phyloP scores from a whole-genome alignment of 2,329 filamentous ascomycete species.

The Lanzia echinophila region DNA sequence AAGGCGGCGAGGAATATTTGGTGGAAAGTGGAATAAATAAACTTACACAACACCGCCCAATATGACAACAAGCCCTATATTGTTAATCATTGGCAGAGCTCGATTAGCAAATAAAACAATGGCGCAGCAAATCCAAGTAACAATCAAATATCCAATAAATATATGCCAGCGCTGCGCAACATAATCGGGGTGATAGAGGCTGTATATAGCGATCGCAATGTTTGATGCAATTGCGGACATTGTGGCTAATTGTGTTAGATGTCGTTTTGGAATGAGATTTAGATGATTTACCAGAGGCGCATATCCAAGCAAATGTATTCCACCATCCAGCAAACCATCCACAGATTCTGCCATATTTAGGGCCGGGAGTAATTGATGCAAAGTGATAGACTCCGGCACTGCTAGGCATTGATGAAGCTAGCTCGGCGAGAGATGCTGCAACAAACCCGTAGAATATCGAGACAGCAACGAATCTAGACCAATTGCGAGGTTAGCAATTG shows the following conservation, averaged over 20 bases:
- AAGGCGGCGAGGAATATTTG: no score
- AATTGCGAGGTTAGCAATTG: no score
- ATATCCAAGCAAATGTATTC: conserved; percentile 42
- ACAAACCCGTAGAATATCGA: conserved; percentile 46
- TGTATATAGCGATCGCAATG: conserved; percentile 42
- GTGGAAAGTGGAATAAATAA: conserved; percentile 45
- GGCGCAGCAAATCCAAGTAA: conserved; percentile 40
- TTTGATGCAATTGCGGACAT: conserved; percentile 36
- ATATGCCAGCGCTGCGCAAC: conserved; percentile 43
- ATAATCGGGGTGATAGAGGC: conserved; percentile 40
- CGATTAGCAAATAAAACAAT: conserved; percentile 49
- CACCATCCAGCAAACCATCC: conserved; percentile 47
- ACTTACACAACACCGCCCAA: conserved; percentile 39
- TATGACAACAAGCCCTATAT: conserved; percentile 47
- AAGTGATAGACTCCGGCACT: conserved; percentile 42
- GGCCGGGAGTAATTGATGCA: conserved; percentile 43
- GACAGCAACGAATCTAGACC: conserved; percentile 47
- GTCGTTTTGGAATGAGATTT: no score
- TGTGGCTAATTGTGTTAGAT: conserved; percentile 15
- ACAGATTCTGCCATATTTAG: conserved; percentile 38
- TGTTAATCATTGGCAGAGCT: conserved; percentile 45
- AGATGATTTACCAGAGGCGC: conserved; percentile 19
- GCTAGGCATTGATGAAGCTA: conserved; percentile 25
- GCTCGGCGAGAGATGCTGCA: conserved; percentile 40
- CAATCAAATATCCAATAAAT: conserved; percentile 42